phyloP scores from a whole-genome alignment of 768 basidiomycete species.

The Boletus edulis region DNA sequence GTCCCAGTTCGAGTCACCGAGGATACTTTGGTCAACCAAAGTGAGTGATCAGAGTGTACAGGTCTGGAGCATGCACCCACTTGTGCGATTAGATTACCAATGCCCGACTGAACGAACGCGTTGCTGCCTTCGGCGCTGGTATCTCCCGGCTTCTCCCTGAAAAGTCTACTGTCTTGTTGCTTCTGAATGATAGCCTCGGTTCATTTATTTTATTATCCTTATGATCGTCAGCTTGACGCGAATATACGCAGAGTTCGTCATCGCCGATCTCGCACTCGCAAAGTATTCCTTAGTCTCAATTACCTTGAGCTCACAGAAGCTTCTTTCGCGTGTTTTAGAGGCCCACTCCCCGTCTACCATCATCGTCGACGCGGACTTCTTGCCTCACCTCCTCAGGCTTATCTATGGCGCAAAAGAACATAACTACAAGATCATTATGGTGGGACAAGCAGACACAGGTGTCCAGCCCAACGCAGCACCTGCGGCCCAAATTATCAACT shows the following conservation, averaged over 20 bases:
- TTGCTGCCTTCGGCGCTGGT: slow-evolving; percentile 72
- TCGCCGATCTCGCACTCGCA: slow-evolving; percentile 77
- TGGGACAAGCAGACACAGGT: slow-evolving; percentile 58
- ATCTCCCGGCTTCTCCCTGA: slow-evolving; percentile 55
- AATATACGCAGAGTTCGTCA: slow-evolving; percentile 60
- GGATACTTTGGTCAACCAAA: slow-evolving; percentile 79
- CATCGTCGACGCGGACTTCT: slow-evolving; percentile 63
- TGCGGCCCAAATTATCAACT: slow-evolving; percentile 57
- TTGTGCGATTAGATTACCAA: slow-evolving; percentile 65
- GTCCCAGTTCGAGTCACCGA: slow-evolving; percentile 59
- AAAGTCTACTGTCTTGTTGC: slow-evolving; percentile 67
- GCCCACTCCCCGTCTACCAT: slow-evolving; percentile 69
- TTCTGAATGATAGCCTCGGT: slow-evolving; percentile 82
- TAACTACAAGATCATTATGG: slow-evolving; percentile 62
- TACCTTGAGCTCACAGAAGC: slow-evolving; percentile 55
- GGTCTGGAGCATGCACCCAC: background rate
- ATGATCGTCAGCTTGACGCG: background rate
- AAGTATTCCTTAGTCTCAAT: slow-evolving; percentile 66
- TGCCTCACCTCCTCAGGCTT: slow-evolving; percentile 68
- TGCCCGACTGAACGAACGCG: slow-evolving; percentile 62
- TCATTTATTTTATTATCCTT: slow-evolving; percentile 11
- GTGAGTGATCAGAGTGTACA: slow-evolving; percentile 37
- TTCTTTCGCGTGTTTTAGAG: slow-evolving; percentile 67
- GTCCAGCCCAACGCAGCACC: slow-evolving; percentile 46
- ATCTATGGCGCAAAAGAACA: slow-evolving; percentile 59